These are phyloP conservation scores for Pharnaceum exiguum DNA, from an alignment of 148 eudicot species.

Conservation along the genomic window DNA sequence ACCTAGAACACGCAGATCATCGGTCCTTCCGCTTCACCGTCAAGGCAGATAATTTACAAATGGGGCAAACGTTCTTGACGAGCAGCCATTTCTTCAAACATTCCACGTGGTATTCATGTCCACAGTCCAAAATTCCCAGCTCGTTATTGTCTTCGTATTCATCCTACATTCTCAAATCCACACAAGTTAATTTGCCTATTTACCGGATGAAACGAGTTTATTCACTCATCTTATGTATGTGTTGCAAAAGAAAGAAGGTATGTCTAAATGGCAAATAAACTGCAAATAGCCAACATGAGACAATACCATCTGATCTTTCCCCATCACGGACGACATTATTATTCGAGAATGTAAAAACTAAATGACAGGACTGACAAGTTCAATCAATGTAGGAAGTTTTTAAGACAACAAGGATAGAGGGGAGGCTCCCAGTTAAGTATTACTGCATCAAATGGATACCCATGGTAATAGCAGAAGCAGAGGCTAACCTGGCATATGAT, in stretches of 20 bases:
- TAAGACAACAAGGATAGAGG: not conserved
- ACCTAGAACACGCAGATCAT: not conserved
- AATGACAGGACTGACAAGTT: not conserved
- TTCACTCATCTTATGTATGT: not conserved
- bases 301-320: no score
- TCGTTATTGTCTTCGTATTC: conserved; percentile 62
- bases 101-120: conserved; percentile 80
- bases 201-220: not conserved
- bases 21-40: conserved; percentile 24
- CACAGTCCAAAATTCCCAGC: conserved; percentile 70
- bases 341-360: no score
- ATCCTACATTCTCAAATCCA: conserved; percentile 46
- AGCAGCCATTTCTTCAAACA: conserved; percentile 78
- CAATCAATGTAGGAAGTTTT: not conserved
- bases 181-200: not conserved
- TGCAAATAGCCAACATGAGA: no score
- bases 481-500: conserved; percentile 80
- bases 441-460: not conserved
- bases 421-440: not conserved
- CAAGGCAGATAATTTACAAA: conserved; percentile 76
- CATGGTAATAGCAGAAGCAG: not conserved
- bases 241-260: no score
- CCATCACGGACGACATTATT: no score
- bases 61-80: conserved; percentile 79
- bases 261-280: no score